phyloP scores from a whole-genome alignment of 257 asterid genomes.

The Salvia miltiorrhiza region DNA sequence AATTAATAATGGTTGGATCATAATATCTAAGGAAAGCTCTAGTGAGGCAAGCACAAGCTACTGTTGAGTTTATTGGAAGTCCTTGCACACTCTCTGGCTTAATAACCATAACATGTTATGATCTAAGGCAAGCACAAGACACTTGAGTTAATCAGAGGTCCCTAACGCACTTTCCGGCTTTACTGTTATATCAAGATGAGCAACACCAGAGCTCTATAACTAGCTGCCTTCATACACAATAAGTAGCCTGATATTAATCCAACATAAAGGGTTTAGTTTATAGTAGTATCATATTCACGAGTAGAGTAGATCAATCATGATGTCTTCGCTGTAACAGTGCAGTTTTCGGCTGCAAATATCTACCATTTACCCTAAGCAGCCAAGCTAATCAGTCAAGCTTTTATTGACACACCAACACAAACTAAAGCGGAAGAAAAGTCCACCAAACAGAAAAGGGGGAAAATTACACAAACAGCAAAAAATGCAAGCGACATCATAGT shows the following conservation, averaged over 20 bases:
- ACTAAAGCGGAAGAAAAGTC: background rate
- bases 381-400: background rate
- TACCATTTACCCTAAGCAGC: background rate
- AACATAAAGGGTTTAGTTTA: background rate
- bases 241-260: background rate
- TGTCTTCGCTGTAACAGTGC: background rate
- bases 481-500: background rate
- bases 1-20: background rate
- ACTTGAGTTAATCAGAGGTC: background rate
- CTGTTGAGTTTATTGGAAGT: background rate
- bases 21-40: background rate
- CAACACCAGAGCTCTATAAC: background rate
- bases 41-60: background rate
- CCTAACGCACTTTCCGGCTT: background rate
- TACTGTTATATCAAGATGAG: background rate
- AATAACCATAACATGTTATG: too few relatives aligned
- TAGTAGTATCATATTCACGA: background rate
- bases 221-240: background rate
- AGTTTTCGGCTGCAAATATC: background rate
- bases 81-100: background rate
- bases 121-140: conserved; percentile 2
- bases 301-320: conserved; percentile 11
- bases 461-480: conserved; percentile 1
- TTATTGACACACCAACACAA: background rate
- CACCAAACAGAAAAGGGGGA: background rate